phyloP scores from a whole-genome alignment of 306 rosid species.

The Glycine latifolia region DNA sequence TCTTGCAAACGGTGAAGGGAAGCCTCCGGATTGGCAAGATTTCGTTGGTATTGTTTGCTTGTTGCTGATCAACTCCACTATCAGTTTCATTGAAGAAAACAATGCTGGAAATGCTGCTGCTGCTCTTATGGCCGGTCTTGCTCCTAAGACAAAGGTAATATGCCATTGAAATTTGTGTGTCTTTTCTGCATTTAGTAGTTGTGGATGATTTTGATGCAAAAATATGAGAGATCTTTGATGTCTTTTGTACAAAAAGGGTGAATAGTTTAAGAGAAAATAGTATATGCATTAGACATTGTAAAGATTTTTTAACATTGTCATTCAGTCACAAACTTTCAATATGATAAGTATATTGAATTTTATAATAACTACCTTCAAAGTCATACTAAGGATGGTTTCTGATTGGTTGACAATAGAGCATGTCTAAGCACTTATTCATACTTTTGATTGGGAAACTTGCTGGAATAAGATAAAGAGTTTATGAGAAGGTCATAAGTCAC shows the following conservation, averaged over 20 bases:
- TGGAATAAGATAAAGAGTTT: background rate
- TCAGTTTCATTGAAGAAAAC: constrained; percentile 98
- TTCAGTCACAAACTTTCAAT: background rate
- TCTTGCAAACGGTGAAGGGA: constrained; percentile 84
- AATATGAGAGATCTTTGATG: constrained; percentile 3
- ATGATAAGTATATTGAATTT: background rate
- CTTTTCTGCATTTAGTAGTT: background rate
- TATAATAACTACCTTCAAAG: background rate
- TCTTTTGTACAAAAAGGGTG: background rate
- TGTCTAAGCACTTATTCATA: background rate
- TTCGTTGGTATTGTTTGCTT: constrained; percentile 86
- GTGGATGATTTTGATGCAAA: constrained; percentile 3
- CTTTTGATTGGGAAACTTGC: background rate
- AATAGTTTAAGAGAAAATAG: background rate
- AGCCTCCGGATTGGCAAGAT: constrained; percentile 98
- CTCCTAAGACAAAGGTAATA: constrained; percentile 92
- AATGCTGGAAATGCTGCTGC: constrained; percentile 99
- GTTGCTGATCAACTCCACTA: constrained; percentile 89
- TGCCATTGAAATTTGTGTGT: background rate
- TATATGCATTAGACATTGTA: background rate
- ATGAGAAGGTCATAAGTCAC: background rate
- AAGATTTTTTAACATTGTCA: background rate
- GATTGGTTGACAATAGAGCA: background rate
- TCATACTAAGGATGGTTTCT: background rate
- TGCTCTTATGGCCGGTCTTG: constrained; percentile 99